These are phyloP conservation scores for Pseudonitzschia multistriata DNA, from an alignment of 108 stramenopile genomes.

Conservation along the genomic window DNA sequence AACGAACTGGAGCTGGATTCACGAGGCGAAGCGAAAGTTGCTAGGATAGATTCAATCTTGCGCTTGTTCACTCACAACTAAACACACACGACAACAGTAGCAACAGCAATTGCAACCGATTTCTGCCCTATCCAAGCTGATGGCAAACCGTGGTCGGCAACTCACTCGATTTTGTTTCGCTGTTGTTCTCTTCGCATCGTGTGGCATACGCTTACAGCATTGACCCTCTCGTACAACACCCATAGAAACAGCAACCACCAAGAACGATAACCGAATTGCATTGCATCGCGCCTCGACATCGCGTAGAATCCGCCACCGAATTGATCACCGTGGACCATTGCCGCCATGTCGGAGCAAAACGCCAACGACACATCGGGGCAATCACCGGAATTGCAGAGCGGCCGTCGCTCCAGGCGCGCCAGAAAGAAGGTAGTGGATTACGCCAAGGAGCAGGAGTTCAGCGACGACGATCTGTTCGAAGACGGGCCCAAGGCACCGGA, in stretches of 20 bases:
- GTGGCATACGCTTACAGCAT: no score
- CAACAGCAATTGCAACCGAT: no score
- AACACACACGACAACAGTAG: neutral
- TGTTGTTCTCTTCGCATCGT: no score
- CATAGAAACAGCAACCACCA: no score
- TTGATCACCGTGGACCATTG: neutral
- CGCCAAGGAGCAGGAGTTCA: constrained; percentile 78
- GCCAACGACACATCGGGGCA: neutral
- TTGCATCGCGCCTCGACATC: no score
- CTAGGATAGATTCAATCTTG: neutral
- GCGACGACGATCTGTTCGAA: constrained; percentile 75
- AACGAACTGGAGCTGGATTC: neutral
- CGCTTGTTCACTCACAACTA: neutral
- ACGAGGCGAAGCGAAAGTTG: neutral
- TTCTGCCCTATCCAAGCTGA: neutral
- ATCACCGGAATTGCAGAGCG: neutral
- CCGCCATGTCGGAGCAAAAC: neutral
- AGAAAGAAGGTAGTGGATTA: constrained; percentile 62
- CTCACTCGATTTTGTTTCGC: no score
- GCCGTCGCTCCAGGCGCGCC: constrained; percentile 43
- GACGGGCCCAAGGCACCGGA: constrained; percentile 47
- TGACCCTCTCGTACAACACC: no score
- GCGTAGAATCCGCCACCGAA: no score
- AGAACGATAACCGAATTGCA: no score
- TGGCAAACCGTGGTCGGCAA: no score